Evolutionary conservation across 2,329 filamentous ascomycete species (phyloP).

Genomic region (Cytospora piceae): DNA sequence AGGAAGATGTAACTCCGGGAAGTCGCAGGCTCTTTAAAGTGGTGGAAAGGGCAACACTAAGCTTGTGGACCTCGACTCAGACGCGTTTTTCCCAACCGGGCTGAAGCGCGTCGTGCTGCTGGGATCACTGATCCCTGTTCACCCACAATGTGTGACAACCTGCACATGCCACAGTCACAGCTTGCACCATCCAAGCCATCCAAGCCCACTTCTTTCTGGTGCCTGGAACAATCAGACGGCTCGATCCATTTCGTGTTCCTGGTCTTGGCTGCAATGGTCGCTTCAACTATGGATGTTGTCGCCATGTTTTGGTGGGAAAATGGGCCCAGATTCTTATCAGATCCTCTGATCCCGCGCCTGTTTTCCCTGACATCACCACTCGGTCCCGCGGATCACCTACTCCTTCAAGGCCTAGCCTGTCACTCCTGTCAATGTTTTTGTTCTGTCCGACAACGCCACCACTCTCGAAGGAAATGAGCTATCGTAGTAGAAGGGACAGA

Average conservation of each 20-base stretch:
- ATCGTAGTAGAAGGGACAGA: not conserved
- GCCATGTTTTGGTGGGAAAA: not conserved
- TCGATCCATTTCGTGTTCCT: constrained; percentile 8
- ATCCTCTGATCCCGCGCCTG: constrained; percentile 18
- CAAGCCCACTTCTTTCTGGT: constrained; percentile 12
- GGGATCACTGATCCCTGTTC: constrained; percentile 1
- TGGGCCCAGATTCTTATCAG: constrained; percentile 21
- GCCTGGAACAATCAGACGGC: constrained; percentile 16
- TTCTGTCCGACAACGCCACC: not conserved
- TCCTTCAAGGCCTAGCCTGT: constrained; percentile 19
- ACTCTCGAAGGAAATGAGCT: not conserved
- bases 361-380: constrained; percentile 23
- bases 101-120: constrained; percentile 19
- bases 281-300: not conserved
- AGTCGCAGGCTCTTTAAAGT: constrained; percentile 20
- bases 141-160: not conserved
- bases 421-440: not conserved
- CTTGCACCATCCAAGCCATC: constrained; percentile 5
- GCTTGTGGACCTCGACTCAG: constrained; percentile 18
- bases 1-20: constrained; percentile 11
- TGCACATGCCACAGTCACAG: constrained; percentile 20
- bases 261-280: constrained; percentile 10
- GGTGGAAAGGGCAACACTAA: constrained; percentile 15
- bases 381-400: constrained; percentile 5
- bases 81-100: constrained; percentile 23